Conservation (phyloP, 495 filamentous ascomycete species). For the Tetracladium marchalianum region DNA sequence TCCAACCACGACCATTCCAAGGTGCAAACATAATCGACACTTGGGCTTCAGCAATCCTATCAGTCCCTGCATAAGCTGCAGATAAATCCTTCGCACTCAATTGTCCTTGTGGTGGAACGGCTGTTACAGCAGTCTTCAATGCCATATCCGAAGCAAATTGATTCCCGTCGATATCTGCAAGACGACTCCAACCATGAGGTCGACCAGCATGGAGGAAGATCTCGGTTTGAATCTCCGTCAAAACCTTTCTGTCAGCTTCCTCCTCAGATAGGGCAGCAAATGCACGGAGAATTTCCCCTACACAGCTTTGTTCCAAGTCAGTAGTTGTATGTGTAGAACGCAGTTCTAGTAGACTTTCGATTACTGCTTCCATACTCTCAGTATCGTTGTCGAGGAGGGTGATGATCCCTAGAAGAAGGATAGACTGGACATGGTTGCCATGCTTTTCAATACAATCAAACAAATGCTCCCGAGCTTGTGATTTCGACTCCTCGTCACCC, state of each 20-base stretch:
- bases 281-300: conserved; percentile 35
- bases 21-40: conserved; percentile 72
- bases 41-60: conserved; percentile 61
- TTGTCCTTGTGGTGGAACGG: conserved; percentile 57
- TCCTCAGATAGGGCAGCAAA: conserved; percentile 28
- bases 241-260: conserved; percentile 23
- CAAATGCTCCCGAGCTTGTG: conserved; percentile 67
- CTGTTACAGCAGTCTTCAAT: conserved; percentile 62
- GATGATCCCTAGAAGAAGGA: conserved; percentile 72
- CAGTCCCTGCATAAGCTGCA: conserved; percentile 66
- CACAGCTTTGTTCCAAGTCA: conserved; percentile 31
- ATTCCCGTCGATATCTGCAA: conserved; percentile 38
- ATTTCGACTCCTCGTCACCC: conserved; percentile 62
- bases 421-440: conserved; percentile 64
- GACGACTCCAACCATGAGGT: conserved; percentile 65
- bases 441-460: conserved; percentile 64
- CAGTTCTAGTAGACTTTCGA: conserved; percentile 62
- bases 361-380: conserved; percentile 71
- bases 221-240: conserved; percentile 52
- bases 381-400: conserved; percentile 68
- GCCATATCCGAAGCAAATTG: conserved; percentile 70
- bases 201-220: conserved; percentile 70
- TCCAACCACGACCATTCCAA: conserved; percentile 39
- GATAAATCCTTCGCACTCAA: conserved; percentile 61
- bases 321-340: conserved; percentile 48